Base-by-base conservation (phyloP, 176 grass and related monocot species). In the Paspalum vaginatum region DNA sequence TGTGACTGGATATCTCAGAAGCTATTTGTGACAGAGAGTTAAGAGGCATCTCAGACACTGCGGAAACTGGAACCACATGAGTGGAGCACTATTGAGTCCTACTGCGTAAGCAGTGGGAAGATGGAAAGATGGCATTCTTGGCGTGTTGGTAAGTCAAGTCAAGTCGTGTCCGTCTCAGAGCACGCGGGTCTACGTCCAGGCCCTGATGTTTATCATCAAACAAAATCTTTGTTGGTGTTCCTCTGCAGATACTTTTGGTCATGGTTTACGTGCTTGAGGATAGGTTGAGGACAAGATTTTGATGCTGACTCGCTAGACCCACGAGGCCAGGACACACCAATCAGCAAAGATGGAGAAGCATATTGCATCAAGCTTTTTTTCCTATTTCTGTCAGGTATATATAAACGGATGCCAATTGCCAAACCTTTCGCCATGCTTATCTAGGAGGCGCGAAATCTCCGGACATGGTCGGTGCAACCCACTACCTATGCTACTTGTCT, bases 161-260 rank as follows among this genome's bases (percentile, higher is more conserved):
- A 82, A 72, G 68, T 14, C 57, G 59, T 52, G 45, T 20, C 32
- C 44, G 56, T 82, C 7, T 48, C 56, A 16, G 32, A 17, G 45
- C 45, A 82, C 80, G 68, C 80, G 57, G 57, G 53, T 52, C 74
- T 64, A 41, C 15, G 0, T 46, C 65, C 5, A 58, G 52, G 44
- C 18, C 5, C 32, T 72, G 57, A 26, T 26, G 57, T 72, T 37
- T 12, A 5, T 21, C 45, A 32, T 0, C 20, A 24, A 46, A 68
- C 65, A 68, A 66, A 66, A 43, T 44, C 18, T 67, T 67, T 67
- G 4, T 64, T 64, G 61, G 16, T 64, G 32, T 18, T 64, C 47
- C 14, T 69, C 43, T 26, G 21, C 21, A 48, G 26, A 69, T 5
- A 48, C 16, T 48, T 60, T 24, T 20, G 13, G 21, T 11, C 39